A percentile compares a stretch with the other conserved stretches of the same genome.
phyloP scores from a whole-genome alignment of 2,329 filamentous ascomycete genomes.

The Ophiostoma novo-ulmi region DNA sequence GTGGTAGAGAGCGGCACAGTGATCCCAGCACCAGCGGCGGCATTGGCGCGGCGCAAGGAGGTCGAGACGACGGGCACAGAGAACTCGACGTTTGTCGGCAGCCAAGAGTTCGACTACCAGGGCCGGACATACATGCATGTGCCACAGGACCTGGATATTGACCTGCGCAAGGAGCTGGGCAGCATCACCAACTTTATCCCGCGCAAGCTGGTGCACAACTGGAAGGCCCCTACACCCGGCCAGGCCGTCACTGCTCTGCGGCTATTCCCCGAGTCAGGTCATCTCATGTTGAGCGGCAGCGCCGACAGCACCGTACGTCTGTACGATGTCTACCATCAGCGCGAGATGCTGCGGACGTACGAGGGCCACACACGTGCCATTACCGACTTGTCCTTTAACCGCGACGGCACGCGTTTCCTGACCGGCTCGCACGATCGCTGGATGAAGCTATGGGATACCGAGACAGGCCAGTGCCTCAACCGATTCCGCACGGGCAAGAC shows the following conservation, averaged over 20 bases:
- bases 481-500: slow-evolving; percentile 93
- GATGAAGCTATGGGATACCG: slow-evolving; percentile 98
- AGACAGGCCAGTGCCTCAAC: slow-evolving; percentile 81
- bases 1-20: slow-evolving; percentile 60
- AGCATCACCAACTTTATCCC: slow-evolving; percentile 86
- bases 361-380: slow-evolving; percentile 84
- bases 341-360: slow-evolving; percentile 85
- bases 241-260: slow-evolving; percentile 75
- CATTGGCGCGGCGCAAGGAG: slow-evolving; percentile 53
- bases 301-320: slow-evolving; percentile 89
- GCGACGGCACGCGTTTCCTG: slow-evolving; percentile 75
- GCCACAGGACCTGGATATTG: slow-evolving; percentile 81
- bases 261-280: slow-evolving; percentile 84
- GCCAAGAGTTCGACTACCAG: slow-evolving; percentile 82
- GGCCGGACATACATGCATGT: slow-evolving; percentile 94
- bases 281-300: slow-evolving; percentile 81
- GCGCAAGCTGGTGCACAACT: slow-evolving; percentile 88
- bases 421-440: slow-evolving; percentile 89
- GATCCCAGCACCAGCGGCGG: slow-evolving; percentile 50
- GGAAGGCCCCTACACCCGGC: slow-evolving; percentile 63
- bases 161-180: slow-evolving; percentile 74
- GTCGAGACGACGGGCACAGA: slow-evolving; percentile 62
- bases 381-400: slow-evolving; percentile 84
- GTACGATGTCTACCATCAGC: slow-evolving; percentile 88
- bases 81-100: slow-evolving; percentile 81